These are phyloP conservation scores for Poa annua DNA, from an alignment of 176 grass and related monocot genomes.

Conservation along the genomic window DNA sequence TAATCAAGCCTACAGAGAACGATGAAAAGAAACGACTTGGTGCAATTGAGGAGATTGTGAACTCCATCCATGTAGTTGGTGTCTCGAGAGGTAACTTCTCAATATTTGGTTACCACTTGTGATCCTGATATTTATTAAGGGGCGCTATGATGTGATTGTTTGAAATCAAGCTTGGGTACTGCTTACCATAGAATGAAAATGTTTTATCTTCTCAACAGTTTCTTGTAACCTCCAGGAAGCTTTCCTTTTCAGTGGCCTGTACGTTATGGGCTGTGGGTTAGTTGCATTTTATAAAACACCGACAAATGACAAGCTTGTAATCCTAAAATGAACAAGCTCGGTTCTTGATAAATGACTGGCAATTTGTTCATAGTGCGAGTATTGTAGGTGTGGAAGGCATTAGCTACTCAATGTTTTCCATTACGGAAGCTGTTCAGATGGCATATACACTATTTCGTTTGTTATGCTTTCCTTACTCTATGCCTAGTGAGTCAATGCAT, in stretches of 20 bases:
- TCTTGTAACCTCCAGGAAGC: neutral
- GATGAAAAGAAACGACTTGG: slow-evolving; percentile 55
- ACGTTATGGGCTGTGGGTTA: neutral
- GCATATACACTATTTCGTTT: neutral
- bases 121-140: slow-evolving; percentile 5
- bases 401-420: neutral
- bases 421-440: neutral
- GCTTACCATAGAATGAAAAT: neutral
- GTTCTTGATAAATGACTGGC: neutral
- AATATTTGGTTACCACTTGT: neutral
- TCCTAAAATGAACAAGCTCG: neutral
- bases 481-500: neutral
- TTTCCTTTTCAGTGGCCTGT: neutral
- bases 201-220: slow-evolving; percentile 7
- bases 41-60: slow-evolving; percentile 56
- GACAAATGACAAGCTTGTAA: slow-evolving; percentile 2
- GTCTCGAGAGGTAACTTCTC: slow-evolving; percentile 51
- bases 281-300: neutral
- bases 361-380: neutral
- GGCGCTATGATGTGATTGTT: neutral
- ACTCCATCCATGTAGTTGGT: slow-evolving; percentile 43
- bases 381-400: neutral
- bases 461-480: neutral
- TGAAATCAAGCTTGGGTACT: slow-evolving; percentile 12
- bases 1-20: slow-evolving; percentile 64